Evolutionary conservation across 164 flowering plant genomes (phyloP), one percentile per base, ranked within the genome.

Genomic region (Tetrastigma voinierianum): DNA sequence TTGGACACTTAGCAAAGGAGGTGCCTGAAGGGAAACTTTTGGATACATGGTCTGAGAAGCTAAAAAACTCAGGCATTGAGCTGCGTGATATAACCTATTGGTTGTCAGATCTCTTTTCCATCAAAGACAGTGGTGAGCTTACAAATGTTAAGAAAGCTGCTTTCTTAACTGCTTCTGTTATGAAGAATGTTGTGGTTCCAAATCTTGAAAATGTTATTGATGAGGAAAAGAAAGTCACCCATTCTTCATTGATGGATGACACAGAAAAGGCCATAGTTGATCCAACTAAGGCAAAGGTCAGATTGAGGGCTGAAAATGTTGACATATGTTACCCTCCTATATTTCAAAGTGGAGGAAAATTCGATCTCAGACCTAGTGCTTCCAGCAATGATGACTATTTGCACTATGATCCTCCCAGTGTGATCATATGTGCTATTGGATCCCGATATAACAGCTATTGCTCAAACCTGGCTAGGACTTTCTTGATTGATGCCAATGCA

Each of bases 281-380:
- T 21, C 97, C 90, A 7, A 65, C 82, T 7, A 86, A 43, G 69
- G 73, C 78, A 46, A 85, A 82, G 73, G 87, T 81, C 44, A 88
- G 88, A 75, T 72, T 92, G 69, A 90, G 80, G 78, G 86, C 89
- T 2, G 90, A 87, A 15, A 90, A 88, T 74, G 83, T 88, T 59
- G 96, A 88, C 71, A 92, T 90, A 16, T 92, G 97, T 64, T 92
- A 88, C 73, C 96, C 94, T 57, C 97, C 97, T 0, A 92, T 90
- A 2, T 86, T 92, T 71, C 94, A 90, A 70, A 91, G 97, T 62
- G 93, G 97, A 2, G 94, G 91, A 16, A 67, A 77, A 59, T 91
- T 87, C 75, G 91, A 92, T 78, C 86, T 92, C 45, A 84, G 66
- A 67, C 96, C 94, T 0, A 90, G 86, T 77, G 94, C 96, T 25